A percentile compares a stretch with the other conserved stretches of the same genome.
Evolutionary conservation across 805 yeast species (phyloP).

Genomic region (Metschnikowia picachoensis): DNA sequence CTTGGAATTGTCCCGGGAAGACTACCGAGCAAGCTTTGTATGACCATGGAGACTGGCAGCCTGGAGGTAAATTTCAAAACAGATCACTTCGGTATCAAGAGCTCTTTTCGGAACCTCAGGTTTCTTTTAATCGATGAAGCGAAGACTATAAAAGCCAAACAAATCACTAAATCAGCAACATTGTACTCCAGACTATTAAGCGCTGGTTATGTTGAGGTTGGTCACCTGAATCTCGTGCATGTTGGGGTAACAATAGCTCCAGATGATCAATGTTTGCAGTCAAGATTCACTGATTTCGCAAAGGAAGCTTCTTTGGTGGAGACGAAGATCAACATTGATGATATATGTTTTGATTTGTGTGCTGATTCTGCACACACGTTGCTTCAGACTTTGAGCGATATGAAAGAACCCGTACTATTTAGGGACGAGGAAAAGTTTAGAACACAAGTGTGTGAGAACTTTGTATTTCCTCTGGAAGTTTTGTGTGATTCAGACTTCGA

Average conservation of each 20-base stretch:
- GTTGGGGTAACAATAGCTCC: slow-evolving; percentile 31
- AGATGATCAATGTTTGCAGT: slow-evolving; percentile 10
- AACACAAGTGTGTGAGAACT: slow-evolving; percentile 26
- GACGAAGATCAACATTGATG: slow-evolving; percentile 47
- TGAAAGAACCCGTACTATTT: slow-evolving; percentile 64
- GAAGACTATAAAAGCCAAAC: not conserved
- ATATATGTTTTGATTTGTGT: slow-evolving; percentile 54
- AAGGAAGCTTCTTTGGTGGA: slow-evolving; percentile 31
- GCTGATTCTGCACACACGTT: slow-evolving; percentile 83
- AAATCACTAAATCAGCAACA: not conserved
- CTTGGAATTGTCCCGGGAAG: slow-evolving; percentile 64
- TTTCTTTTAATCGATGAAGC: slow-evolving; percentile 64
- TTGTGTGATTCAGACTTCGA: slow-evolving; percentile 27
- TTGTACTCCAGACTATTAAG: slow-evolving; percentile 23
- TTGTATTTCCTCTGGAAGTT: slow-evolving; percentile 28
- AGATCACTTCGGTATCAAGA: slow-evolving; percentile 32
- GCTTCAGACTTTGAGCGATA: slow-evolving; percentile 61
- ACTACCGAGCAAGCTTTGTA: slow-evolving; percentile 47
- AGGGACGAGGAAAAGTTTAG: slow-evolving; percentile 58
- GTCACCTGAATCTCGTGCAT: slow-evolving; percentile 38
- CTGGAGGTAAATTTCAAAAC: slow-evolving; percentile 42
- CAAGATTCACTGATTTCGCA: not conserved
- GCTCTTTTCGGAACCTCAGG: slow-evolving; percentile 47
- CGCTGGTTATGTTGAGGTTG: slow-evolving; percentile 54
- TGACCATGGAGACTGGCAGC: slow-evolving; percentile 53